Conservation (phyloP, 306 rosid genomes). For the Medicago arabica region DNA sequence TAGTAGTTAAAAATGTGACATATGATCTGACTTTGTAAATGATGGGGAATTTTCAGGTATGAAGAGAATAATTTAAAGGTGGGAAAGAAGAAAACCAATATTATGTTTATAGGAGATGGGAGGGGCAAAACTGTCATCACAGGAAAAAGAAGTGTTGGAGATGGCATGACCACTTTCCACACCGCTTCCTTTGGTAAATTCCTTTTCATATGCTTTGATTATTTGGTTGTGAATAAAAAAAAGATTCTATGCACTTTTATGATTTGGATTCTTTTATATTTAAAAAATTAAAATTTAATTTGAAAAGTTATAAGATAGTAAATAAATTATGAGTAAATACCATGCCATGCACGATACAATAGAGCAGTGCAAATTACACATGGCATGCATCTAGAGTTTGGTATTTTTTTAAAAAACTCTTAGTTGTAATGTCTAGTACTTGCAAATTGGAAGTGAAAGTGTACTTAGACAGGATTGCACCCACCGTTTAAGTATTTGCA, state of each 20-base stretch:
- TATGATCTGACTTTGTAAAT: slow-evolving; percentile 19
- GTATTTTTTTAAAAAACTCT: slow-evolving; percentile 1
- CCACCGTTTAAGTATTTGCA: slow-evolving; percentile 25
- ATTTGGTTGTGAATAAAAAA: not conserved
- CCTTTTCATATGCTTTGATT: not conserved
- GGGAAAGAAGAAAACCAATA: slow-evolving; percentile 78
- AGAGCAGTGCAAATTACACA: slow-evolving; percentile 41
- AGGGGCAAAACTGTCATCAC: slow-evolving; percentile 73
- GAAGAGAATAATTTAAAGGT: slow-evolving; percentile 87
- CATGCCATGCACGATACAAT: slow-evolving; percentile 33
- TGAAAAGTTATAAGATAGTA: not conserved
- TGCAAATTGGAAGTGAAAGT: not conserved
- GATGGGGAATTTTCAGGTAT: slow-evolving; percentile 62
- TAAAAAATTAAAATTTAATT: not conserved
- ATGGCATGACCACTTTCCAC: slow-evolving; percentile 80
- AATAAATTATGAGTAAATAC: not conserved
- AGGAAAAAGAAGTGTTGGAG: slow-evolving; percentile 53
- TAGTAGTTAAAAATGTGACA: slow-evolving; percentile 14
- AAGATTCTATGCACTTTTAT: not conserved
- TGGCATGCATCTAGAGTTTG: slow-evolving; percentile 34
- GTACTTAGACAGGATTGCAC: not conserved
- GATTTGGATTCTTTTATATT: not conserved
- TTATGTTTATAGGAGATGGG: slow-evolving; percentile 96
- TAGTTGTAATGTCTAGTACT: slow-evolving; percentile 20
- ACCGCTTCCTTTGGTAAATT: slow-evolving; percentile 84